Percentiles rank a stretch among this genome's conserved stretches.
These are phyloP conservation scores for Cutaneotrichosporon cutaneum DNA, from an alignment of 1,284 basidiomycete genomes.

Conservation along the genomic window DNA sequence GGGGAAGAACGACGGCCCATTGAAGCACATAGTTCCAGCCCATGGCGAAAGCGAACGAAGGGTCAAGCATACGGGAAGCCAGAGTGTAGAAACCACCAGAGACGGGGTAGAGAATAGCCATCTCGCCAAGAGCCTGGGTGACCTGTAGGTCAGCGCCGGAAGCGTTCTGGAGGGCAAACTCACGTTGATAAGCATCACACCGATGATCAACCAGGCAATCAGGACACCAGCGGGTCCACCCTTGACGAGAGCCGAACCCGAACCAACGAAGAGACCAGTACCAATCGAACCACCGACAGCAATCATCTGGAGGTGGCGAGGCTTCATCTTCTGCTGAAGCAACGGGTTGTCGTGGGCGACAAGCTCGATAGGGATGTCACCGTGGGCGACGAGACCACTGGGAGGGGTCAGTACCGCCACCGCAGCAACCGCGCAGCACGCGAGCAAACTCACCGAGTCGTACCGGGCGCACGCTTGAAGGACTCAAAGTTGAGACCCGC, in stretches of 20 bases:
- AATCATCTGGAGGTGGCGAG: constrained; percentile 49
- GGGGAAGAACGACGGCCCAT: constrained; percentile 51
- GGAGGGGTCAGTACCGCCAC: neutral
- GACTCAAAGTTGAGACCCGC: constrained; percentile 51
- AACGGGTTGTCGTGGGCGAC: constrained; percentile 42
- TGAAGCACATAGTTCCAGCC: constrained; percentile 52
- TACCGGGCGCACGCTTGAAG: constrained; percentile 54
- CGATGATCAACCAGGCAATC: constrained; percentile 49
- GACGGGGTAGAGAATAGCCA: constrained; percentile 55
- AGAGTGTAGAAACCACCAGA: constrained; percentile 56
- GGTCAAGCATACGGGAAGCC: constrained; percentile 46
- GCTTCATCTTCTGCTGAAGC: constrained; percentile 54
- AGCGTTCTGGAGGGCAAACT: neutral
- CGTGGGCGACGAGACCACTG: constrained; percentile 42
- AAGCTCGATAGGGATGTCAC: constrained; percentile 38
- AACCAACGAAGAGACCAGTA: constrained; percentile 55
- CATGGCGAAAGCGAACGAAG: constrained; percentile 46
- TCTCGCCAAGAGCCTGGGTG: constrained; percentile 54
- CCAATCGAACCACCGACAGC: constrained; percentile 57
- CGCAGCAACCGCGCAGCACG: neutral
- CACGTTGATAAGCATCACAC: constrained; percentile 27
- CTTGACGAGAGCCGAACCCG: constrained; percentile 52
- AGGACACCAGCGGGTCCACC: constrained; percentile 57
- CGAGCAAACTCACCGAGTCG: constrained; percentile 35
- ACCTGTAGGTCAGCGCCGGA: constrained; percentile 21